phyloP scores from a whole-genome alignment of 2,329 filamentous ascomycete genomes.

The Arthrobotrys conoides region DNA sequence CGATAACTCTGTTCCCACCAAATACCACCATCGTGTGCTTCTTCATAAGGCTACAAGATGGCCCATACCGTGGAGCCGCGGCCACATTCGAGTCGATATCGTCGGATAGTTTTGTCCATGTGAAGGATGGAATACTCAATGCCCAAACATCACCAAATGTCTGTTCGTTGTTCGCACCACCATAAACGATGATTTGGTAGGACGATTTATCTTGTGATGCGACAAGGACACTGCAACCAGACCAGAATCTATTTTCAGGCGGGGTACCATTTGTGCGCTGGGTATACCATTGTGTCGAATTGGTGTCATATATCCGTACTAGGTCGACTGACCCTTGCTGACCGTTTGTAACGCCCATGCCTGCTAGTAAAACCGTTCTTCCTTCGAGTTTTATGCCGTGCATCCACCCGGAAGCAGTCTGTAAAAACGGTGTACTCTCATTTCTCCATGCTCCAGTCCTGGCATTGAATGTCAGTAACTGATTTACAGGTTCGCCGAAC shows the following conservation, averaged over 20 bases:
- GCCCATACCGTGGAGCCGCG: slow-evolving; percentile 35
- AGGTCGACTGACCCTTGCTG: slow-evolving; percentile 39
- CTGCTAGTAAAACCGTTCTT: slow-evolving; percentile 40
- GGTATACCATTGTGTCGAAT: slow-evolving; percentile 45
- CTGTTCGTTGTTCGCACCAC: slow-evolving; percentile 37
- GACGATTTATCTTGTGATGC: slow-evolving; percentile 47
- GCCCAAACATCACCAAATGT: slow-evolving; percentile 58
- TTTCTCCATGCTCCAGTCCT: slow-evolving; percentile 42
- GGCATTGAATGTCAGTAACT: slow-evolving; percentile 49
- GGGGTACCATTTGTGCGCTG: slow-evolving; percentile 47
- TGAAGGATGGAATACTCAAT: slow-evolving; percentile 56
- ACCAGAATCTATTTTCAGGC: slow-evolving; percentile 51
- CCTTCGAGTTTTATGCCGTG: slow-evolving; percentile 37
- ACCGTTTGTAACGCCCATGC: slow-evolving; percentile 46
- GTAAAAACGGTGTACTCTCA: slow-evolving; percentile 35
- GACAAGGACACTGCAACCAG: slow-evolving; percentile 42
- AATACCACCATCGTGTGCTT: slow-evolving; percentile 51
- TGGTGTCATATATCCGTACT: slow-evolving; percentile 50
- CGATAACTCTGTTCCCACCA: slow-evolving; percentile 47
- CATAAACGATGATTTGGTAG: slow-evolving; percentile 53
- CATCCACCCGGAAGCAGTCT: slow-evolving; percentile 38
- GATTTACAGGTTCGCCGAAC: slow-evolving; percentile 31
- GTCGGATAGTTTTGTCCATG: slow-evolving; percentile 45
- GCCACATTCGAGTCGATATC: slow-evolving; percentile 45
- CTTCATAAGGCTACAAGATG: slow-evolving; percentile 47